phyloP scores from a whole-genome alignment of 164 flowering plant genomes.

The Magnolia officinalis region DNA sequence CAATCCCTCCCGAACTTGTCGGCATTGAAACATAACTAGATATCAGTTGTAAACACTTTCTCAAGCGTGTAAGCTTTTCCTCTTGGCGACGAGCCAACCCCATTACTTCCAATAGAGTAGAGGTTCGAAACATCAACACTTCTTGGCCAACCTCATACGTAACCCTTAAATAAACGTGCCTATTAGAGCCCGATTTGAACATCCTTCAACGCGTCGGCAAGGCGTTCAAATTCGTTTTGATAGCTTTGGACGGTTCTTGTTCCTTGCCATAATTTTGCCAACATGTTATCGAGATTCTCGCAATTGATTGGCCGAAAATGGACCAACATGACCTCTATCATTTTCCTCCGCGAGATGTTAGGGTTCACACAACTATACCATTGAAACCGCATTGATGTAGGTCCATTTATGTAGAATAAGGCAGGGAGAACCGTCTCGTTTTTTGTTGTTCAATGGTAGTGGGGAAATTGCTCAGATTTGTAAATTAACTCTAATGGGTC shows the following conservation, averaged over 20 bases:
- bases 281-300: not conserved
- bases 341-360: not conserved
- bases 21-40: not conserved
- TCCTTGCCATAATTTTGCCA: not conserved
- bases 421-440: not conserved
- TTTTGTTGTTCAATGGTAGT: not conserved
- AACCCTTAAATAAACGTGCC: not conserved
- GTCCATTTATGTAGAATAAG: not conserved
- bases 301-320: not conserved
- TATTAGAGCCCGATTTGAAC: not conserved
- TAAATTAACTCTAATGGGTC: not conserved
- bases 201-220: not conserved
- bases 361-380: not conserved
- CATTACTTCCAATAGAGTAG: not conserved
- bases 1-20: not conserved
- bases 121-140: not conserved
- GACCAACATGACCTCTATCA: not conserved
- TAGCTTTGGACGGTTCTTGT: not conserved
- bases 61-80: not conserved
- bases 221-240: not conserved
- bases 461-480: not conserved
- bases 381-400: not conserved
- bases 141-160: not conserved
- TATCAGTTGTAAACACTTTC: not conserved
- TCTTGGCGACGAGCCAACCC: not conserved